A percentile compares a stretch with the other conserved stretches of the same genome.
Conservation (phyloP, 1,284 basidiomycete species). For the Leccinum laetum region DNA sequence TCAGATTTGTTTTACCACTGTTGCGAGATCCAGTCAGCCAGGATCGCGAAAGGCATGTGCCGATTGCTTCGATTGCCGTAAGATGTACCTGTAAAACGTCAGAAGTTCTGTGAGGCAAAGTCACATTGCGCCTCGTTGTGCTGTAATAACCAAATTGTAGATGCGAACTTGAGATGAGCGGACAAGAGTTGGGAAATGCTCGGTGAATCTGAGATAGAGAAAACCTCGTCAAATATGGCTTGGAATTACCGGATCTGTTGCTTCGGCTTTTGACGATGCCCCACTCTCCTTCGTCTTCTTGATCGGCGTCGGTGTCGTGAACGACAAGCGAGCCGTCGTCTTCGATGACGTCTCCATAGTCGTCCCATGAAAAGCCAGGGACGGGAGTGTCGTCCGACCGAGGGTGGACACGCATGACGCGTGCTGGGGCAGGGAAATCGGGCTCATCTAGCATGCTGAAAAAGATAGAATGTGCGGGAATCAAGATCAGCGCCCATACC, state of each 20-base stretch:
- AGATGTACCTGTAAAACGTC: conserved; percentile 67
- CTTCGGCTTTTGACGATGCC: conserved; percentile 64
- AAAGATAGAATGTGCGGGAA: conserved; percentile 12
- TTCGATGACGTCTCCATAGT: conserved; percentile 69
- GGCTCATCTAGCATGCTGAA: conserved; percentile 62
- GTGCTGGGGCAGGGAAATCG: conserved; percentile 52
- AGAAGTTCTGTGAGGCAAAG: conserved; percentile 39
- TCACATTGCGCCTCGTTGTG: conserved; percentile 46
- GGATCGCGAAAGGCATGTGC: conserved; percentile 73
- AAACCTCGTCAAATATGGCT: conserved; percentile 63
- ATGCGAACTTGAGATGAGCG: conserved; percentile 50
- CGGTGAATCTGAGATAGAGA: conserved; percentile 38
- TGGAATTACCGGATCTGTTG: conserved; percentile 43
- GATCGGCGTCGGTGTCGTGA: conserved; percentile 44
- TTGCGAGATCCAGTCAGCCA: conserved; percentile 85
- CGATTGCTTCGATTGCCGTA: conserved; percentile 73
- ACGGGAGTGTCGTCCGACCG: conserved; percentile 55
- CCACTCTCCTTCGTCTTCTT: conserved; percentile 60
- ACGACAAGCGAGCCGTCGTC: conserved; percentile 32
- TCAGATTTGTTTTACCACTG: conserved; percentile 81
- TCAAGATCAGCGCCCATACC: conserved; percentile 13
- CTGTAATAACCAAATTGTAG: conserved; percentile 78
- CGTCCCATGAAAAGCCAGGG: conserved; percentile 68
- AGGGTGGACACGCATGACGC: conserved; percentile 65
- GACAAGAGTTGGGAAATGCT: conserved; percentile 20